Conservation (phyloP, 1,284 basidiomycete genomes). For the Mycosarcoma maydis region DNA sequence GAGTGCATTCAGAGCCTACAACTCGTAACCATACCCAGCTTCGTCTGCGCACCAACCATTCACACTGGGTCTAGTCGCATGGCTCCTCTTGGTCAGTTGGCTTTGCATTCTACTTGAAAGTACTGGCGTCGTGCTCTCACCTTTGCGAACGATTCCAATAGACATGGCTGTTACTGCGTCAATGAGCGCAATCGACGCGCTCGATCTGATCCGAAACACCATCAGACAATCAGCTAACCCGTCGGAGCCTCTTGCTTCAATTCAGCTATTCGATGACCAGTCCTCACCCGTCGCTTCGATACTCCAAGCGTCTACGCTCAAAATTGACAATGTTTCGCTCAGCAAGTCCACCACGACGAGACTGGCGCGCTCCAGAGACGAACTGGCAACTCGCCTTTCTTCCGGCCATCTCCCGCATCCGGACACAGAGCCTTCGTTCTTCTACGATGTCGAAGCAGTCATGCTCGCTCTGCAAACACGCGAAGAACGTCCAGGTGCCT, state of each 20-base stretch:
- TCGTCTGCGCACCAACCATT: not conserved
- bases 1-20: too few relatives aligned
- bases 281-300: slow-evolving; percentile 20
- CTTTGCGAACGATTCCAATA: not conserved
- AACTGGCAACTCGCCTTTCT: slow-evolving; percentile 20
- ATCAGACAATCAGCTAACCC: slow-evolving; percentile 7
- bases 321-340: slow-evolving; percentile 19
- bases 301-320: slow-evolving; percentile 18
- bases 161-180: slow-evolving; percentile 21
- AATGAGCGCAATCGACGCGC: slow-evolving; percentile 15
- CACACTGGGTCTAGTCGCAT: too few relatives aligned
- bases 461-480: slow-evolving; percentile 58
- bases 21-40: too few relatives aligned
- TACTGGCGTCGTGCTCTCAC: too few relatives aligned
- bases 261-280: slow-evolving; percentile 28
- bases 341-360: slow-evolving; percentile 27
- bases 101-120: too few relatives aligned
- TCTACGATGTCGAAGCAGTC: slow-evolving; percentile 57
- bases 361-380: slow-evolving; percentile 42
- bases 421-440: slow-evolving; percentile 41
- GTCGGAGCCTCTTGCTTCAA: slow-evolving; percentile 17
- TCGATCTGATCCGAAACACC: slow-evolving; percentile 41
- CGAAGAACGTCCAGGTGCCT: slow-evolving; percentile 57
- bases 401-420: slow-evolving; percentile 24
- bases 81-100: too few relatives aligned